A percentile compares a stretch with the other conserved stretches of the same genome.
Conservation (phyloP, 176 grass and related monocot species). For the Bothriochloa decipiens region DNA sequence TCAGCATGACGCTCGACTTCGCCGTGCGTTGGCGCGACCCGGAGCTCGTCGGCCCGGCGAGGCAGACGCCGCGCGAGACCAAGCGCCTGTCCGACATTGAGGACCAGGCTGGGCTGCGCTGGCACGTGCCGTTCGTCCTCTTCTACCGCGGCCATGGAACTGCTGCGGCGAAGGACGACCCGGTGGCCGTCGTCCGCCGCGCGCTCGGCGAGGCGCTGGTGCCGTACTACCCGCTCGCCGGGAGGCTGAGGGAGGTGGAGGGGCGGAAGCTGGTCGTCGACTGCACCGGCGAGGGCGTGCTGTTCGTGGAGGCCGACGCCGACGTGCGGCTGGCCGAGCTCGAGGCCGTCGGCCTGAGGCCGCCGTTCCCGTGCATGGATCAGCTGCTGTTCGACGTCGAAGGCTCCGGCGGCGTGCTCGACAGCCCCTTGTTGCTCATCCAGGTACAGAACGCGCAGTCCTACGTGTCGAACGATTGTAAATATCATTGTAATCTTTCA, state of each 20-base stretch:
- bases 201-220: conserved; percentile 51
- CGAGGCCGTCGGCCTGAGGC: neutral
- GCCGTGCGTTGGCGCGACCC: conserved; percentile 30
- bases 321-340: conserved; percentile 42
- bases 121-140: conserved; percentile 5
- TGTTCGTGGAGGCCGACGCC: conserved; percentile 69
- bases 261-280: conserved; percentile 60
- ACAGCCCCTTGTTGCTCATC: conserved; percentile 37
- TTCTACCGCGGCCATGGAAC: conserved; percentile 30
- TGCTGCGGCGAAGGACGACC: neutral
- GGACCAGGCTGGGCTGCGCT: conserved; percentile 49
- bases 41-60: conserved; percentile 36
- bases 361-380: conserved; percentile 46
- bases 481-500: too few species aligned
- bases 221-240: conserved; percentile 62
- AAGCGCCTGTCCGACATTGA: conserved; percentile 70
- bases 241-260: conserved; percentile 46
- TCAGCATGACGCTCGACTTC: conserved; percentile 31
- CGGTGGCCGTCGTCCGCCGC: conserved; percentile 30
- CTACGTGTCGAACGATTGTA: too few species aligned
- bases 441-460: too few species aligned
- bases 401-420: neutral
- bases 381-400: conserved; percentile 38
- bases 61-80: conserved; percentile 37
- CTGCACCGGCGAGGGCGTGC: conserved; percentile 48